These are phyloP conservation scores for Geotrichum phurueaensis DNA, from an alignment of 1,139 yeast genomes.

Conservation along the genomic window DNA sequence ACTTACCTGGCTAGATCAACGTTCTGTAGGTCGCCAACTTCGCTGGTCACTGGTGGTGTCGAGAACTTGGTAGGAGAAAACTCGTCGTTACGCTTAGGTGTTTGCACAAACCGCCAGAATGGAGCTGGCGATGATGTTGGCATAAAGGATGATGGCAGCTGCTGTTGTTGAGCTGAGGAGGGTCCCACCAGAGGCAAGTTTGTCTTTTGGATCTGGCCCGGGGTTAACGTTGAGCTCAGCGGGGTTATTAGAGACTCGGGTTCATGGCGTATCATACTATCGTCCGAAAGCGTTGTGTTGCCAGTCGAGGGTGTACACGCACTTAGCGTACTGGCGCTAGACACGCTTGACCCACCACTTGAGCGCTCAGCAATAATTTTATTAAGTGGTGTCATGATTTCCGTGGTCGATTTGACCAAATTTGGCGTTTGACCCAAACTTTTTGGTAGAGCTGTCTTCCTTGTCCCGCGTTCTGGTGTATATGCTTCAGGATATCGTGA, in stretches of 20 bases:
- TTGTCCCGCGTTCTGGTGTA: background rate
- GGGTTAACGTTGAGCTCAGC: background rate
- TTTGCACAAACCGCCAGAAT: constrained; percentile 41
- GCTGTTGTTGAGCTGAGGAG: constrained; percentile 38
- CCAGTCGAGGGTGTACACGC: background rate
- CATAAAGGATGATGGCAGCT: constrained; percentile 38
- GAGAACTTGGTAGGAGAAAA: constrained; percentile 33
- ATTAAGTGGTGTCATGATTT: background rate
- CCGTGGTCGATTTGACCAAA: background rate
- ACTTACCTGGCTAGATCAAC: constrained; percentile 40
- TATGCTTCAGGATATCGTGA: background rate
- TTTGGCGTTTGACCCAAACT: background rate
- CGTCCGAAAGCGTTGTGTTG: background rate
- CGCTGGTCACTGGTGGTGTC: constrained; percentile 30
- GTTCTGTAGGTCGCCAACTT: constrained; percentile 42
- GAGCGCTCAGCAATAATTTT: background rate
- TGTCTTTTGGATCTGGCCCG: constrained; percentile 3
- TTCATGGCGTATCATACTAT: background rate
- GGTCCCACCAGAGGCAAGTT: constrained; percentile 33
- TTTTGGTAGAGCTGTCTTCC: background rate
- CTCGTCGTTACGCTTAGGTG: constrained; percentile 21
- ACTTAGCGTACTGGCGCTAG: background rate
- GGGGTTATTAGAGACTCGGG: background rate
- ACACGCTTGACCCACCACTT: background rate
- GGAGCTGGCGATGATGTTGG: constrained; percentile 41